Percentiles rank a stretch among this genome's conserved stretches.
Evolutionary conservation across 768 basidiomycete genomes (phyloP).

Genomic region (Pholiota conissans): DNA sequence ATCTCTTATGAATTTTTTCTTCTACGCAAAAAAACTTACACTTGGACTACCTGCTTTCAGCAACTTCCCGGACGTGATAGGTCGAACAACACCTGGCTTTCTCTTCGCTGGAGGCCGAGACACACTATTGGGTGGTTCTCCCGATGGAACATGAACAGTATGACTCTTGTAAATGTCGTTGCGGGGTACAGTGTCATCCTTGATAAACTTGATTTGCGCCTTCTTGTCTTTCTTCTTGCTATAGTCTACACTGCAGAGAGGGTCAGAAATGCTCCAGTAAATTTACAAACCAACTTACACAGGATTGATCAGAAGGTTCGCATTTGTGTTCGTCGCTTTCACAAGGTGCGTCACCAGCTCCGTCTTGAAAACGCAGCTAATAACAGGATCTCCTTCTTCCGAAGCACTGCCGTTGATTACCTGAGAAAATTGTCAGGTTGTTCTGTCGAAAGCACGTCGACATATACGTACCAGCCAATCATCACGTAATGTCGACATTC

Average conservation of each 20-base stretch:
- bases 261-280: not conserved
- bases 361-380: slow-evolving; percentile 94
- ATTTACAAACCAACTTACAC: slow-evolving; percentile 51
- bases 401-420: slow-evolving; percentile 73
- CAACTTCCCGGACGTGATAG: slow-evolving; percentile 83
- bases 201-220: slow-evolving; percentile 80
- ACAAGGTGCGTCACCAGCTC: slow-evolving; percentile 85
- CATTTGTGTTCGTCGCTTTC: slow-evolving; percentile 74
- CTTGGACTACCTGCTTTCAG: slow-evolving; percentile 74
- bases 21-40: slow-evolving; percentile 27
- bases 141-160: slow-evolving; percentile 82
- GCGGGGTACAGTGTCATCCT: slow-evolving; percentile 80
- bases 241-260: slow-evolving; percentile 73
- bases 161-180: slow-evolving; percentile 95
- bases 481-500: slow-evolving; percentile 86
- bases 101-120: slow-evolving; percentile 85
- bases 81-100: slow-evolving; percentile 83
- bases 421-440: slow-evolving; percentile 35
- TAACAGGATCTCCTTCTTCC: slow-evolving; percentile 93
- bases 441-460: not conserved
- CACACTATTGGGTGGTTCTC: slow-evolving; percentile 79
- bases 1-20: slow-evolving; percentile 1
- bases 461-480: slow-evolving; percentile 84
- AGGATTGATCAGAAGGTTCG: slow-evolving; percentile 72
- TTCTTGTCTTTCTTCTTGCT: slow-evolving; percentile 97